Evolutionary conservation across 768 basidiomycete genomes (phyloP).

Genomic region (Xerocomellus intermedius): DNA sequence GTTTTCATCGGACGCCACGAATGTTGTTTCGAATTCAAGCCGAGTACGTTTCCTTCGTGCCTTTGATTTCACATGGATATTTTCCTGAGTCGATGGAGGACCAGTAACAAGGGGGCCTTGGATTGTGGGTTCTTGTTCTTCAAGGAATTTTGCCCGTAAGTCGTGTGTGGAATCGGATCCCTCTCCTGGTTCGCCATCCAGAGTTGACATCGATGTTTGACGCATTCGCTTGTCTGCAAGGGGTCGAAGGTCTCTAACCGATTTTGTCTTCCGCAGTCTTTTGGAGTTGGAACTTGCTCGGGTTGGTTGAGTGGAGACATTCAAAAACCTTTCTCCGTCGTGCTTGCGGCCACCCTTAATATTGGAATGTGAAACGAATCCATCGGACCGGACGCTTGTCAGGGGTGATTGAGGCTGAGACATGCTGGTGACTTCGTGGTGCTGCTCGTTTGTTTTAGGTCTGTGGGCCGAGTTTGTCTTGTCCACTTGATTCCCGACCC

Average conservation of each 20-base stretch:
- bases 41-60: slow-evolving; percentile 19
- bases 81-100: not conserved
- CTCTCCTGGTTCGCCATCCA: not conserved
- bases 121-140: not conserved
- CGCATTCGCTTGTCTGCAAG: slow-evolving; percentile 15
- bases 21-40: slow-evolving; percentile 14
- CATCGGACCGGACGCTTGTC: not conserved
- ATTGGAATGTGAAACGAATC: not conserved
- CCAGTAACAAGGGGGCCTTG: not conserved
- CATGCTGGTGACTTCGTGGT: not conserved
- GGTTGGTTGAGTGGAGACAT: not conserved
- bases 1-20: not conserved
- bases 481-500: not conserved
- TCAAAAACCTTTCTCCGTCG: not conserved
- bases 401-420: not conserved
- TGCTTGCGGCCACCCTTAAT: slow-evolving; percentile 2
- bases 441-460: not conserved
- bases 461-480: not conserved
- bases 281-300: not conserved
- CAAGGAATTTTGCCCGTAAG: not conserved
- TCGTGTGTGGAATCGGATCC: not conserved
- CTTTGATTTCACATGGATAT: not conserved
- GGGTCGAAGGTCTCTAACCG: not conserved
- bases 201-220: not conserved
- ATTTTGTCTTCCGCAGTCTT: not conserved